Percentiles rank a stretch among this genome's conserved stretches.
phyloP scores from a whole-genome alignment of 2,329 filamentous ascomycete species.

The Pyrenochaeta sp. region DNA sequence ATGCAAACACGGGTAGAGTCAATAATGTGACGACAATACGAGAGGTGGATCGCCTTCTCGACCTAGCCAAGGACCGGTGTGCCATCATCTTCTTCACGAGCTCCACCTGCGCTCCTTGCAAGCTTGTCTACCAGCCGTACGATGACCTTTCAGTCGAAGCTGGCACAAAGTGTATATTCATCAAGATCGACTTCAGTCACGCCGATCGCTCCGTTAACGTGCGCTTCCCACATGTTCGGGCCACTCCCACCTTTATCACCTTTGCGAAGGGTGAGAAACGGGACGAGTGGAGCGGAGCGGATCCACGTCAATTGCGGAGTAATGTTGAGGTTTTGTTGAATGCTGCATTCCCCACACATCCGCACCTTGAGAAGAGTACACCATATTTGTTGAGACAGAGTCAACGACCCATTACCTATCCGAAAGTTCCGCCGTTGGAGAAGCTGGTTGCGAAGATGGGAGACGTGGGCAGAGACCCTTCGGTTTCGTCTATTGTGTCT shows the following conservation, averaged over 20 bases:
- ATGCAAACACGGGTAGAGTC: slow-evolving; percentile 59
- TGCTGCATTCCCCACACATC: slow-evolving; percentile 78
- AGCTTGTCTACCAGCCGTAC: slow-evolving; percentile 80
- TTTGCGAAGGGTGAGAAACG: slow-evolving; percentile 79
- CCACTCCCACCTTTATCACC: slow-evolving; percentile 89
- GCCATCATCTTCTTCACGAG: slow-evolving; percentile 94
- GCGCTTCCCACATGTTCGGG: slow-evolving; percentile 69
- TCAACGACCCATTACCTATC: slow-evolving; percentile 75
- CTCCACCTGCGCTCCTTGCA: slow-evolving; percentile 85
- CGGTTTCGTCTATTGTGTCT: slow-evolving; percentile 69
- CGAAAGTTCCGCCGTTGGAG: slow-evolving; percentile 80
- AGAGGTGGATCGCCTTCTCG: slow-evolving; percentile 69
- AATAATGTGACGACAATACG: slow-evolving; percentile 66
- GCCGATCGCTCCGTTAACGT: slow-evolving; percentile 69
- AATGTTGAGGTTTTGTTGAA: slow-evolving; percentile 79
- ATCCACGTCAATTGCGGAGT: slow-evolving; percentile 70
- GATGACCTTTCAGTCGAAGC: slow-evolving; percentile 80
- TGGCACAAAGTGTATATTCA: slow-evolving; percentile 71
- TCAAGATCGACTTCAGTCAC: slow-evolving; percentile 82
- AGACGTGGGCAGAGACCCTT: slow-evolving; percentile 62
- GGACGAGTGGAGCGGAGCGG: slow-evolving; percentile 82
- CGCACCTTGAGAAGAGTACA: slow-evolving; percentile 74
- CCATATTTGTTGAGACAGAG: slow-evolving; percentile 73
- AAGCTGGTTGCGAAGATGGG: slow-evolving; percentile 86
- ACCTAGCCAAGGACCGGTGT: slow-evolving; percentile 69